Conservation (phyloP, 495 filamentous ascomycete genomes). For the Hypoxylon fuscum region DNA sequence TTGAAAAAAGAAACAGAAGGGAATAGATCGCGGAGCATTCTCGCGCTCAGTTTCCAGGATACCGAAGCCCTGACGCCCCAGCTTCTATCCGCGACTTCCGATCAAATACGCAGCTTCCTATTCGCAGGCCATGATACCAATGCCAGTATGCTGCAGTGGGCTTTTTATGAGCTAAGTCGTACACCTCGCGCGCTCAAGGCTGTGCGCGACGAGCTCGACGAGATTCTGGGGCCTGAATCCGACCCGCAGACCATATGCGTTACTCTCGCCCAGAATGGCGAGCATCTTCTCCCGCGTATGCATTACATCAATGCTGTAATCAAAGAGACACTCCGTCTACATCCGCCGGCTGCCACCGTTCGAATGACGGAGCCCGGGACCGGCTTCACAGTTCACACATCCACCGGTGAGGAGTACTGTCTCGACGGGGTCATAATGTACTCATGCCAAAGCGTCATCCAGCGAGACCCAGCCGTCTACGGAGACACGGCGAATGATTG, state of each 20-base stretch:
- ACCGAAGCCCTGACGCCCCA: conserved; percentile 32
- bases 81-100: conserved; percentile 36
- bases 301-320: conserved; percentile 59
- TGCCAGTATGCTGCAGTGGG: conserved; percentile 48
- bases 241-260: conserved; percentile 34
- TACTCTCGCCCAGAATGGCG: conserved; percentile 39
- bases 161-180: conserved; percentile 56
- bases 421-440: conserved; percentile 63
- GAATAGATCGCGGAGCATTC: conserved; percentile 41
- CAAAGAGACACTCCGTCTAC: conserved; percentile 62
- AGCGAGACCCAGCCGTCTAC: conserved; percentile 66
- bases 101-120: conserved; percentile 56
- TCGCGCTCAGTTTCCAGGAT: conserved; percentile 46
- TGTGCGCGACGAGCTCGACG: conserved; percentile 58
- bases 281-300: conserved; percentile 55
- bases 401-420: conserved; percentile 67
- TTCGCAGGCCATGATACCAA: conserved; percentile 63
- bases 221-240: conserved; percentile 45
- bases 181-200: conserved; percentile 50
- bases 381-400: conserved; percentile 47
- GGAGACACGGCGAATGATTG: conserved; percentile 65
- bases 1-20: background rate
- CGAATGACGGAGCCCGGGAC: conserved; percentile 46
- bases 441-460: conserved; percentile 59
- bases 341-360: conserved; percentile 52